Conservation (phyloP, 371 early-diverging fungal genomes). For the Mucor piriformis region DNA sequence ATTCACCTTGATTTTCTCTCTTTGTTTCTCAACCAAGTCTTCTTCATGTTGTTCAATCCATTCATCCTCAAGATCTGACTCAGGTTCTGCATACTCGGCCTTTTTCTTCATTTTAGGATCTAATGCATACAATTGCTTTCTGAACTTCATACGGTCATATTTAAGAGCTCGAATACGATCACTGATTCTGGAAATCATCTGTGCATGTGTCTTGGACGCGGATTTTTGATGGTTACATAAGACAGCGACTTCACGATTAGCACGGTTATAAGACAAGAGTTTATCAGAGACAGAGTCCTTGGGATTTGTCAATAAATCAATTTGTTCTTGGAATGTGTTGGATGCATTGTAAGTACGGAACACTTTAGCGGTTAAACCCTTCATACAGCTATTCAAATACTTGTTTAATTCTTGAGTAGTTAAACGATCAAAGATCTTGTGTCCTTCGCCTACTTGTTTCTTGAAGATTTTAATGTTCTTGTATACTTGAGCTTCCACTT, state of each 20-base stretch:
- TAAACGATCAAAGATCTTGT: conserved; percentile 89
- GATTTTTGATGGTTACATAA: conserved; percentile 97
- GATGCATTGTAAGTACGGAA: conserved; percentile 99
- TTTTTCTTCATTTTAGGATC: conserved; percentile 78
- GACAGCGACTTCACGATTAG: conserved; percentile 95
- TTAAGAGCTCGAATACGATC: conserved; percentile 86
- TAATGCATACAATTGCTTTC: conserved; percentile 65
- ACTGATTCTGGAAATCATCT: conserved; percentile 76
- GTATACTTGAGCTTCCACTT: conserved; percentile 86
- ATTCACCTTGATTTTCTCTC: conserved; percentile 59
- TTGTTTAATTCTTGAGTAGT: conserved; percentile 84
- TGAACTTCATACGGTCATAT: conserved; percentile 78
- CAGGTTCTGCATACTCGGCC: conserved; percentile 65
- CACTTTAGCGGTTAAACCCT: conserved; percentile 96
- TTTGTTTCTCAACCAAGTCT: conserved; percentile 60
- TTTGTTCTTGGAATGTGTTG: conserved; percentile 89
- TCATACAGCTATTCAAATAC: conserved; percentile 83
- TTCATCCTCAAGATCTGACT: conserved; percentile 83
- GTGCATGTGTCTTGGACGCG: conserved; percentile 80
- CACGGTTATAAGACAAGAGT: conserved; percentile 92
- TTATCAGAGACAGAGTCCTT: conserved; percentile 83
- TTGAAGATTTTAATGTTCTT: conserved; percentile 92
- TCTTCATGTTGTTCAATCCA: conserved; percentile 71
- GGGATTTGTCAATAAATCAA: conserved; percentile 66
- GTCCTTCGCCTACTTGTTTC: conserved; percentile 59